A percentile compares a stretch with the other conserved stretches of the same genome.
Conservation (phyloP, 768 basidiomycete species). For the Serendipita vermifera region DNA sequence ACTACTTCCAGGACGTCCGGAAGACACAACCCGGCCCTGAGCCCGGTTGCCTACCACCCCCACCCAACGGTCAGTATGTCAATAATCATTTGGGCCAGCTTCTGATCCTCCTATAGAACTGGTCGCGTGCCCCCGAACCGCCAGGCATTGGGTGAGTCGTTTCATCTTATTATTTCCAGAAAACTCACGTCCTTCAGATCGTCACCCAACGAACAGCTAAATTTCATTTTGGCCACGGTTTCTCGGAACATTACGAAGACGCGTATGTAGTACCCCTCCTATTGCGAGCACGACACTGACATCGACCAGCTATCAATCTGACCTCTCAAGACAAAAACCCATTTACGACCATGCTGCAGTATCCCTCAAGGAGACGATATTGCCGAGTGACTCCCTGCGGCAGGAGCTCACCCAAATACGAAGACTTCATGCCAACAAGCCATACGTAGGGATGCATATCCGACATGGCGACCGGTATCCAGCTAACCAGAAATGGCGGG, state of each 20-base stretch:
- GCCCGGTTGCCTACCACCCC: conserved; percentile 48
- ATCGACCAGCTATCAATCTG: conserved; percentile 35
- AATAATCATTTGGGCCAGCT: background rate
- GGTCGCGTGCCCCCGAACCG: conserved; percentile 57
- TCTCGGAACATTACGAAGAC: conserved; percentile 46
- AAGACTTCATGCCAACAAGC: conserved; percentile 23
- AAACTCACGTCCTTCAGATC: conserved; percentile 28
- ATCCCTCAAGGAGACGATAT: conserved; percentile 42
- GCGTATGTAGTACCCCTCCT: conserved; percentile 31
- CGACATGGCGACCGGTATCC: conserved; percentile 48
- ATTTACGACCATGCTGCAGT: conserved; percentile 35
- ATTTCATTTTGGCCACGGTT: conserved; percentile 47
- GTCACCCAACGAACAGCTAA: conserved; percentile 51
- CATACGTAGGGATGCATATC: conserved; percentile 48
- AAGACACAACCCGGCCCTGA: conserved; percentile 47
- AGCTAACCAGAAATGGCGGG: conserved; percentile 31
- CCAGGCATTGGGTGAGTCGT: conserved; percentile 35
- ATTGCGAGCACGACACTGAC: background rate
- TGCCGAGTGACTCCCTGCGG: conserved; percentile 35
- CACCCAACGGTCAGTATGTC: conserved; percentile 40
- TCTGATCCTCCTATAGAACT: conserved; percentile 32
- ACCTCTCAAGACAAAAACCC: conserved; percentile 43
- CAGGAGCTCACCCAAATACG: conserved; percentile 39
- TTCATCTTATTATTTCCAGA: background rate
- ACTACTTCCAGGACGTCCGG: conserved; percentile 48